phyloP scores from a whole-genome alignment of 2,329 filamentous ascomycete species.

The Hansfordia pulvinata region DNA sequence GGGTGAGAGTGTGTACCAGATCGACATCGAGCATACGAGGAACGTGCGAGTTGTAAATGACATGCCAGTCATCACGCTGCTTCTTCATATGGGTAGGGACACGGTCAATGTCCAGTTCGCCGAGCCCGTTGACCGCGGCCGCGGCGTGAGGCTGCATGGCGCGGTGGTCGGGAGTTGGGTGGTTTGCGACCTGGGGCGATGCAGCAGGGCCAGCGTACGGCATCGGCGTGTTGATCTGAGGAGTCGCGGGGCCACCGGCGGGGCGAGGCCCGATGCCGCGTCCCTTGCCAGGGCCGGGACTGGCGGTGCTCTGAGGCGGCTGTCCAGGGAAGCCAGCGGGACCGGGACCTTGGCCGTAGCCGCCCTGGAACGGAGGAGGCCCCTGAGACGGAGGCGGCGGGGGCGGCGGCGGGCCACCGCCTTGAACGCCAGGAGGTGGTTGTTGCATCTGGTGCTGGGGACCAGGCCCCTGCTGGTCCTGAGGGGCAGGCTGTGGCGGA shows the following conservation, averaged over 20 bases:
- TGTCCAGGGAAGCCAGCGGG: constrained; percentile 67
- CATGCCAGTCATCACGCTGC: constrained; percentile 85
- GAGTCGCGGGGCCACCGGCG: constrained; percentile 63
- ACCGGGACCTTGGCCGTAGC: constrained; percentile 43
- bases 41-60: constrained; percentile 87
- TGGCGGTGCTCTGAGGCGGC: constrained; percentile 72
- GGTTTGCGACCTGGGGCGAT: constrained; percentile 70
- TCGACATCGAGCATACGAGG: constrained; percentile 86
- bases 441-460: constrained; percentile 56
- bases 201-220: constrained; percentile 72
- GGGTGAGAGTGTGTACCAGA: constrained; percentile 79
- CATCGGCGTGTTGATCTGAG: constrained; percentile 79
- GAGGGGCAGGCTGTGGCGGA: constrained; percentile 52
- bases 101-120: constrained; percentile 76
- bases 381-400: constrained; percentile 50
- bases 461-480: constrained; percentile 41
- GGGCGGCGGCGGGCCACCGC: constrained; percentile 42
- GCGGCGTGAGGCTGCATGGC: constrained; percentile 35
- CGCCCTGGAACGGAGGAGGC: constrained; percentile 60
- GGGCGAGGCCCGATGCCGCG: constrained; percentile 53
- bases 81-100: constrained; percentile 81
- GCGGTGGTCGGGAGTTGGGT: constrained; percentile 61
- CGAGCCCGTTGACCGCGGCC: constrained; percentile 46
- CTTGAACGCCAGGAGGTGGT: constrained; percentile 54
- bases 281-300: constrained; percentile 70